These are phyloP conservation scores for Ustilago nuda DNA, from an alignment of 1,284 basidiomycete species.

Conservation along the genomic window DNA sequence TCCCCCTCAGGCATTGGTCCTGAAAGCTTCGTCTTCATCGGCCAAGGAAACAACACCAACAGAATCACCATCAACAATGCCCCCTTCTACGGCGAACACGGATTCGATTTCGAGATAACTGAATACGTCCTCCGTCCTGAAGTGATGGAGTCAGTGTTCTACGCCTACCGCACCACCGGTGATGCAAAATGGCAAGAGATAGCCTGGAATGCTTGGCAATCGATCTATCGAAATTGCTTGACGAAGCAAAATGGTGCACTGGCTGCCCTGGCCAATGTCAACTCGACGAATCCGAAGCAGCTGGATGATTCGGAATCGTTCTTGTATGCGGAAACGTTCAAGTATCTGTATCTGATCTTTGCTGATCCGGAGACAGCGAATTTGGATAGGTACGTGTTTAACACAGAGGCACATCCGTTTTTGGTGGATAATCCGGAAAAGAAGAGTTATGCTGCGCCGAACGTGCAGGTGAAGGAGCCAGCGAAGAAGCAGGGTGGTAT, in stretches of 20 bases:
- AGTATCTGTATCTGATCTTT: slow-evolving; percentile 64
- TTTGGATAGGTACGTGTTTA: slow-evolving; percentile 63
- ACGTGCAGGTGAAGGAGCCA: slow-evolving; percentile 7
- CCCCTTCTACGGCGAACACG: slow-evolving; percentile 46
- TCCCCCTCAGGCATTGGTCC: slow-evolving; percentile 60
- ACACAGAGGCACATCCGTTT: slow-evolving; percentile 65
- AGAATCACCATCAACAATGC: slow-evolving; percentile 43
- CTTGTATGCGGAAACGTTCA: slow-evolving; percentile 61
- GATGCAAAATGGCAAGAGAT: slow-evolving; percentile 75
- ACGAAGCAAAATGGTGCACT: slow-evolving; percentile 70
- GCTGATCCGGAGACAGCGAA: slow-evolving; percentile 46
- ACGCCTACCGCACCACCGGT: slow-evolving; percentile 59
- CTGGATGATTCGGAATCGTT: slow-evolving; percentile 59
- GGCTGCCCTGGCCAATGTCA: slow-evolving; percentile 49
- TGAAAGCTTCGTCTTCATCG: slow-evolving; percentile 56
- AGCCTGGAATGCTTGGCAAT: slow-evolving; percentile 88
- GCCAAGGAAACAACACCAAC: slow-evolving; percentile 35
- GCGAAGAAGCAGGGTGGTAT: slow-evolving; percentile 2
- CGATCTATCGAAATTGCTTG: slow-evolving; percentile 83
- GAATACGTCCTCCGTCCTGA: slow-evolving; percentile 61
- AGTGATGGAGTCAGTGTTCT: slow-evolving; percentile 60
- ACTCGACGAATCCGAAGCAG: slow-evolving; percentile 35
- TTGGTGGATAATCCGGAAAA: slow-evolving; percentile 48
- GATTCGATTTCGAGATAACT: slow-evolving; percentile 54
- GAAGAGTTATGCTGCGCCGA: slow-evolving; percentile 14